A percentile compares a stretch with the other conserved stretches of the same genome.
Evolutionary conservation across 1,284 basidiomycete genomes (phyloP).

Genomic region (Trametes pubescens): DNA sequence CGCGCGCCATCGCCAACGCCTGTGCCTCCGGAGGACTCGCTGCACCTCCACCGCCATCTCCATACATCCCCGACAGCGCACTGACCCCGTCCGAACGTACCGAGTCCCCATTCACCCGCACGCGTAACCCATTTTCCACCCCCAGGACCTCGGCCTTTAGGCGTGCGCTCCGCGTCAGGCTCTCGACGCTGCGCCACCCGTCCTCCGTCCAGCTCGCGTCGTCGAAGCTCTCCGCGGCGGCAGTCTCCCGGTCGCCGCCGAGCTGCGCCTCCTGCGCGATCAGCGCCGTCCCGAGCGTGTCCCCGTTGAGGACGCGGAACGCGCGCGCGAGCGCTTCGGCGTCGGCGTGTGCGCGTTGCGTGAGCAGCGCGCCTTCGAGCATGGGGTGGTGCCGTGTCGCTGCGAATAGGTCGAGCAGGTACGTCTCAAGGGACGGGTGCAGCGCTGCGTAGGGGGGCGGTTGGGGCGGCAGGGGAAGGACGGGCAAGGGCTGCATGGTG

Average conservation of each 20-base stretch:
- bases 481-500: constrained; percentile 4
- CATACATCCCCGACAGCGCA: constrained; percentile 19
- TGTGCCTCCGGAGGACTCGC: constrained; percentile 20
- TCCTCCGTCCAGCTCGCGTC: constrained; percentile 29
- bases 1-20: constrained; percentile 14
- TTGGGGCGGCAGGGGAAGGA: constrained; percentile 17
- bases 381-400: constrained; percentile 75
- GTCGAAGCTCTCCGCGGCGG: constrained; percentile 20
- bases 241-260: constrained; percentile 19
- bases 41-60: constrained; percentile 4
- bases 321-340: constrained; percentile 70
- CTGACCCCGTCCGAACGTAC: constrained; percentile 6
- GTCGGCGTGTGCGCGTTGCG: constrained; percentile 63
- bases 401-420: constrained; percentile 75
- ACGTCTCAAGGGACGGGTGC: constrained; percentile 62
- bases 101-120: constrained; percentile 18
- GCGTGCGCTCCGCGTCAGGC: constrained; percentile 16
- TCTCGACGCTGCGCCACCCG: constrained; percentile 31
- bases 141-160: constrained; percentile 15
- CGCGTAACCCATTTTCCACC: constrained; percentile 15
- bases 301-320: constrained; percentile 65
- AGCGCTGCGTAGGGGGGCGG: constrained; percentile 42
- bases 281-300: constrained; percentile 45
- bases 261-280: constrained; percentile 31
- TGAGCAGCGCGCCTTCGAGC: constrained; percentile 74